A percentile compares a stretch with the other conserved stretches of the same genome.
Conservation (phyloP, 345 rosid genomes). For the Camelina neglecta region DNA sequence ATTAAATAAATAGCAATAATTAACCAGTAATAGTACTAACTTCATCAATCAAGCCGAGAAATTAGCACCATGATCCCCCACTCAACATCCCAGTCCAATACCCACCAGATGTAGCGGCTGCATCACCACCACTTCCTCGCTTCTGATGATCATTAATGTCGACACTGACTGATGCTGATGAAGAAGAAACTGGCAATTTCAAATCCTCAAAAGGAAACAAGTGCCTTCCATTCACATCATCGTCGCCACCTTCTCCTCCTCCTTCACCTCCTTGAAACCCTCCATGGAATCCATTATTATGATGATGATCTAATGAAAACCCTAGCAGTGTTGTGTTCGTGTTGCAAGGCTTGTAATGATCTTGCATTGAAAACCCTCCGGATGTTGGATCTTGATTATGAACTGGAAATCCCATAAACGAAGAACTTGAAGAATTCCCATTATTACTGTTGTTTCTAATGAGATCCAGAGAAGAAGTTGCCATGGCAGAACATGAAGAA, state of each 20-base stretch:
- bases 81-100: conserved; percentile 96
- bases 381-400: conserved; percentile 59
- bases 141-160: conserved; percentile 54
- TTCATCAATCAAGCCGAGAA: conserved; percentile 34
- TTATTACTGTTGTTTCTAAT: conserved; percentile 64
- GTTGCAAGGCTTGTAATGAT: conserved; percentile 69
- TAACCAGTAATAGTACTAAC: conserved; percentile 39
- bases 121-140: conserved; percentile 55
- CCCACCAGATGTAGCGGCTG: conserved; percentile 55
- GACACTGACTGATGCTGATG: conserved; percentile 41
- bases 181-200: conserved; percentile 66
- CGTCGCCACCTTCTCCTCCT: conserved; percentile 48
- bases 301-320: conserved; percentile 82
- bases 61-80: conserved; percentile 91
- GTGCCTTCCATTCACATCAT: conserved; percentile 60
- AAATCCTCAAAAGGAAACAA: conserved; percentile 94
- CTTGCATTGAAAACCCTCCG: conserved; percentile 70
- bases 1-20: conserved; percentile 40
- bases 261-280: conserved; percentile 44
- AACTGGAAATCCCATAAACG: conserved; percentile 69
- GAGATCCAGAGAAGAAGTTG: conserved; percentile 68
- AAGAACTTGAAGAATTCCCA: conserved; percentile 54
- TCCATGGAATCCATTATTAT: conserved; percentile 58
- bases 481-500: conserved; percentile 43
- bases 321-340: conserved; percentile 51